A percentile compares a stretch with the other conserved stretches of the same genome.
Conservation (phyloP, 2,329 filamentous ascomycete genomes). For the Fusarium ramigenum region DNA sequence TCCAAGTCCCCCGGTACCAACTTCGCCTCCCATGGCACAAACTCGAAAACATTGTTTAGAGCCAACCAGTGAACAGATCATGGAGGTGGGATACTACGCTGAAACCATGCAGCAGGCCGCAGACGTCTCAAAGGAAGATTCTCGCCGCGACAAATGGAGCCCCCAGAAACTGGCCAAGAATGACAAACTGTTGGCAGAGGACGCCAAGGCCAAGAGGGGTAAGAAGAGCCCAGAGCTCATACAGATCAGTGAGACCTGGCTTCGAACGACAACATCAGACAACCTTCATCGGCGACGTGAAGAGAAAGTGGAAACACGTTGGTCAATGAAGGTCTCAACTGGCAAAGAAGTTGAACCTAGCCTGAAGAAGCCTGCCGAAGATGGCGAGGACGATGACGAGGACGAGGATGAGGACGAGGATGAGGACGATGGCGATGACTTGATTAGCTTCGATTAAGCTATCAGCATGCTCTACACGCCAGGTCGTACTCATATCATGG, state of each 20-base stretch:
- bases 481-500: neutral
- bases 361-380: neutral
- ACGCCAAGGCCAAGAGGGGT: neutral
- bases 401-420: no score
- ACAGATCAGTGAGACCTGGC: constrained; percentile 1
- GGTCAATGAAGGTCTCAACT: neutral
- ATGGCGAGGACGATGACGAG: neutral
- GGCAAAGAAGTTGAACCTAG: neutral
- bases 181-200: constrained; percentile 7
- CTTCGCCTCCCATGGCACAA: neutral
- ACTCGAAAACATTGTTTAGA: constrained; percentile 42
- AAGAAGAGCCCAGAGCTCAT: neutral
- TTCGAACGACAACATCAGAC: neutral
- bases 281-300: neutral
- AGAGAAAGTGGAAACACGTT: neutral
- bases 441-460: neutral
- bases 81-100: constrained; percentile 27
- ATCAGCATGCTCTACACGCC: neutral
- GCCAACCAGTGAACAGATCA: constrained; percentile 63
- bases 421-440: neutral
- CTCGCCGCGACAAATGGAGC: constrained; percentile 26
- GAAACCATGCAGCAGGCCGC: neutral
- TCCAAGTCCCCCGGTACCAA: neutral
- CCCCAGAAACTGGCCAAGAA: constrained; percentile 20
- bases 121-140: neutral